phyloP scores from a whole-genome alignment of 306 rosid species.

The Glycine soja region DNA sequence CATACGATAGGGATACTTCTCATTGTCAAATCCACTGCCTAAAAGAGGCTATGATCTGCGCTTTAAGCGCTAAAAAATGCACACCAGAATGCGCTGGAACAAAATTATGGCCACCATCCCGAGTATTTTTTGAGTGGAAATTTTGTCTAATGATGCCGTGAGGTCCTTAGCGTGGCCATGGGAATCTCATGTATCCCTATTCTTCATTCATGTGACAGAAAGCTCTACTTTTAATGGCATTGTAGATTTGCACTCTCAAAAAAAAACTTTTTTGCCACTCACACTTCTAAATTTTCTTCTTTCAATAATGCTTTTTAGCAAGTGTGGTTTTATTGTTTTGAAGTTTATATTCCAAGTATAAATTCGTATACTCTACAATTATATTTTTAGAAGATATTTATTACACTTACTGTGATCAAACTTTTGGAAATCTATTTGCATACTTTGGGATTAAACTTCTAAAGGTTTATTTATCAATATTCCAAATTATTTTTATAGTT shows the following conservation, averaged over 20 bases:
- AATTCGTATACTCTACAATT: no score
- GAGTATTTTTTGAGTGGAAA: constrained; percentile 13
- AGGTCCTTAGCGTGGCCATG: background rate
- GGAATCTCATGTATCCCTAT: background rate
- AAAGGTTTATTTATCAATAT: no score
- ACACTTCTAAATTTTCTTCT: no score
- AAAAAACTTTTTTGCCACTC: no score
- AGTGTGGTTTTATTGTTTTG: no score
- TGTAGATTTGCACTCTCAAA: background rate
- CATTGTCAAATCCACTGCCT: constrained; percentile 13
- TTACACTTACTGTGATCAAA: no score
- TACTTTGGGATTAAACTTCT: no score
- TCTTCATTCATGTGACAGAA: background rate
- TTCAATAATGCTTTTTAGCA: no score
- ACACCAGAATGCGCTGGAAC: constrained; percentile 24
- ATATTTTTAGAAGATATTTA: no score
- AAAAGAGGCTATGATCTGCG: constrained; percentile 25
- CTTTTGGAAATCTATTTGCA: no score
- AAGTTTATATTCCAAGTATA: no score
- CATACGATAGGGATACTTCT: constrained; percentile 3
- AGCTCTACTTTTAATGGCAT: background rate
- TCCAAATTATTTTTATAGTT: no score
- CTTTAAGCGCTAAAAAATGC: constrained; percentile 6
- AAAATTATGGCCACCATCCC: constrained; percentile 12
- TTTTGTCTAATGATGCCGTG: background rate